These are phyloP conservation scores for Chenopodium album DNA, from an alignment of 148 eudicot genomes.

Conservation along the genomic window DNA sequence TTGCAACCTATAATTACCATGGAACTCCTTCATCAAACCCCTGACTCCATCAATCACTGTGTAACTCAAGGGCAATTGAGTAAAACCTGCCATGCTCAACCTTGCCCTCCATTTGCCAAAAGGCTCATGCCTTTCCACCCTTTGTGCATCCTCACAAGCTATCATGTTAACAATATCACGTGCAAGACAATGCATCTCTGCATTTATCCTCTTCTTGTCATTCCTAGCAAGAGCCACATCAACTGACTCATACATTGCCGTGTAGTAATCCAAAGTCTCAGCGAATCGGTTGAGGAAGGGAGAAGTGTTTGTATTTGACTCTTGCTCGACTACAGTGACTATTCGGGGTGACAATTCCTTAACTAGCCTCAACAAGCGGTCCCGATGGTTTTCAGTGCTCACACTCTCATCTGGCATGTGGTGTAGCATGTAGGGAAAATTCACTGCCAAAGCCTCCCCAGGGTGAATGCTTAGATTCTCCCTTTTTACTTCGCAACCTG, in stretches of 20 bases:
- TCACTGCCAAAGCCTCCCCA: constrained; percentile 81
- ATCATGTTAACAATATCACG: constrained; percentile 83
- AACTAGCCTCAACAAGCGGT: constrained; percentile 69
- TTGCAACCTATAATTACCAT: constrained; percentile 46
- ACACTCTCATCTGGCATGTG: constrained; percentile 99
- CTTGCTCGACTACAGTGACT: constrained; percentile 79
- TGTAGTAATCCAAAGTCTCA: constrained; percentile 77
- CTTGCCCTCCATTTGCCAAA: constrained; percentile 87
- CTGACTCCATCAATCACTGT: constrained; percentile 34
- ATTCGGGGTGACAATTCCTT: constrained; percentile 74
- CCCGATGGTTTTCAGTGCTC: constrained; percentile 71
- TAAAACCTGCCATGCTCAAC: constrained; percentile 73
- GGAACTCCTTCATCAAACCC: constrained; percentile 51
- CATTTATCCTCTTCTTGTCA: constrained; percentile 66
- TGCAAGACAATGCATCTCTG: constrained; percentile 90
- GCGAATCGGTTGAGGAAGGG: constrained; percentile 58
- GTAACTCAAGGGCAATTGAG: constrained; percentile 41
- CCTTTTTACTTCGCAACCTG: constrained; percentile 57
- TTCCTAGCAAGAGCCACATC: constrained; percentile 61
- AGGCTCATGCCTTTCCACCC: constrained; percentile 88
- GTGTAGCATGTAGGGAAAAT: constrained; percentile 80
- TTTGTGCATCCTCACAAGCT: constrained; percentile 78
- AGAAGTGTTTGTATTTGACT: constrained; percentile 81
- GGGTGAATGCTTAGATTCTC: constrained; percentile 46
- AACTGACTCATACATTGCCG: constrained; percentile 85